phyloP scores from a whole-genome alignment of 208 protist species.

The Trypanosomatidae sp. region DNA sequence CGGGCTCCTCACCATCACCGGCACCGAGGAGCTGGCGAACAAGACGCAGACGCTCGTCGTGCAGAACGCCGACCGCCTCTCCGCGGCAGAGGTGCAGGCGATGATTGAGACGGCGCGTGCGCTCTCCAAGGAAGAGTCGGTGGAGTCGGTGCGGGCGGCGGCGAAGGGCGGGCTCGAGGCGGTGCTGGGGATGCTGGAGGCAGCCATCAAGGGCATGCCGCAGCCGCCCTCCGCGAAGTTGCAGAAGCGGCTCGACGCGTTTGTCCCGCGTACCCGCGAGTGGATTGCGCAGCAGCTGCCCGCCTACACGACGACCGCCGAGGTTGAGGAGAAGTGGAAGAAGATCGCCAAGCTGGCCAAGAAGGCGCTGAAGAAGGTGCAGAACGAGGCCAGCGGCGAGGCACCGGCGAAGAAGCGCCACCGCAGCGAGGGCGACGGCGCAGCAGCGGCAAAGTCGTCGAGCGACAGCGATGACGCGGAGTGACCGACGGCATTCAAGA shows the following conservation, averaged over 20 bases:
- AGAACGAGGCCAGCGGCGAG: slow-evolving; percentile 12
- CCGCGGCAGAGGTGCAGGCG: slow-evolving; percentile 47
- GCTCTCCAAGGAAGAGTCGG: slow-evolving; percentile 42
- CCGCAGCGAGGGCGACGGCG: slow-evolving; percentile 10
- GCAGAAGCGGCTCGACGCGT: slow-evolving; percentile 46
- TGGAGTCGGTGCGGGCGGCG: slow-evolving; percentile 25
- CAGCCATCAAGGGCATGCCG: slow-evolving; percentile 31
- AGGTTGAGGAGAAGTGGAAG: slow-evolving; percentile 47
- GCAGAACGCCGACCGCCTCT: slow-evolving; percentile 75
- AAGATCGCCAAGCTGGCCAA: slow-evolving; percentile 50
- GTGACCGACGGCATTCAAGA: too few relatives aligned
- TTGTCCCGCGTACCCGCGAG: slow-evolving; percentile 48
- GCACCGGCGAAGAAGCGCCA: slow-evolving; percentile 18
- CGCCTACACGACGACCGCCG: slow-evolving; percentile 38
- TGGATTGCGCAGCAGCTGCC: slow-evolving; percentile 60
- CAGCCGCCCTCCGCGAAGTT: slow-evolving; percentile 44
- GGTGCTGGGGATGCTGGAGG: slow-evolving; percentile 43
- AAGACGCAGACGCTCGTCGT: slow-evolving; percentile 95
- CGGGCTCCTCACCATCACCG: slow-evolving; percentile 98
- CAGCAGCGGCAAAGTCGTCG: slow-evolving; percentile 10
- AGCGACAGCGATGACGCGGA: slow-evolving; percentile 31
- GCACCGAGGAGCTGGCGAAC: slow-evolving; percentile 94
- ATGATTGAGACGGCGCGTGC: slow-evolving; percentile 56
- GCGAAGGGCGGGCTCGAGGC: too few relatives aligned
- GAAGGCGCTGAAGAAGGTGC: slow-evolving; percentile 22